These are phyloP conservation scores for Geotrichum cucujoidarum DNA, from an alignment of 1,139 yeast genomes.

Conservation along the genomic window DNA sequence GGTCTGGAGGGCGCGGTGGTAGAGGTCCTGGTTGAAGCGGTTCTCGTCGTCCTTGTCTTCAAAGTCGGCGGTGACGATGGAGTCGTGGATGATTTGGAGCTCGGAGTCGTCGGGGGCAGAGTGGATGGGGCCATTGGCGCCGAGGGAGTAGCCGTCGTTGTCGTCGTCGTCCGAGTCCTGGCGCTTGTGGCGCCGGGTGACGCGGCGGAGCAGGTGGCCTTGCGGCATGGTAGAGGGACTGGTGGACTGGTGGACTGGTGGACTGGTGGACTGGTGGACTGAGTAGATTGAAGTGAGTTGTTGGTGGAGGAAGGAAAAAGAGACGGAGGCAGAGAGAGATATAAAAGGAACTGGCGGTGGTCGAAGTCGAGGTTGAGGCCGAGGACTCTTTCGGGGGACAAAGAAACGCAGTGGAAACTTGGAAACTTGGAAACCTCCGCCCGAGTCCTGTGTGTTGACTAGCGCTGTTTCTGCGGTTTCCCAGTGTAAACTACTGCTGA, in stretches of 20 bases:
- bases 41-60: slow-evolving; percentile 14
- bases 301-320: neutral
- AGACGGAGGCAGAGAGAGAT: neutral
- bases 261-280: neutral
- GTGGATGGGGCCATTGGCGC: no score
- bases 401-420: no score
- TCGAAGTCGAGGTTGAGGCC: neutral
- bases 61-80: slow-evolving; percentile 21
- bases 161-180: neutral
- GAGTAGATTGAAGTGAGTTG: neutral
- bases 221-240: slow-evolving; percentile 10
- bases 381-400: neutral
- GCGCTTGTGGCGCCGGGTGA: slow-evolving; percentile 3
- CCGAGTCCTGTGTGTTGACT: no score
- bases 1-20: slow-evolving; percentile 11
- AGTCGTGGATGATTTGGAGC: slow-evolving; percentile 27
- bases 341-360: neutral
- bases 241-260: neutral
- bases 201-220: slow-evolving; percentile 8
- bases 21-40: slow-evolving; percentile 14
- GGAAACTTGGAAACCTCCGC: no score
- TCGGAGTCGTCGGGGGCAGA: slow-evolving; percentile 26
- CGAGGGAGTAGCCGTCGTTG: slow-evolving; percentile 24
- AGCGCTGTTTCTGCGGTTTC: no score
- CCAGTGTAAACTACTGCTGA: no score